Base-by-base conservation (phyloP, 352 stramenopile species). In the Pythium periplocum region DNA sequence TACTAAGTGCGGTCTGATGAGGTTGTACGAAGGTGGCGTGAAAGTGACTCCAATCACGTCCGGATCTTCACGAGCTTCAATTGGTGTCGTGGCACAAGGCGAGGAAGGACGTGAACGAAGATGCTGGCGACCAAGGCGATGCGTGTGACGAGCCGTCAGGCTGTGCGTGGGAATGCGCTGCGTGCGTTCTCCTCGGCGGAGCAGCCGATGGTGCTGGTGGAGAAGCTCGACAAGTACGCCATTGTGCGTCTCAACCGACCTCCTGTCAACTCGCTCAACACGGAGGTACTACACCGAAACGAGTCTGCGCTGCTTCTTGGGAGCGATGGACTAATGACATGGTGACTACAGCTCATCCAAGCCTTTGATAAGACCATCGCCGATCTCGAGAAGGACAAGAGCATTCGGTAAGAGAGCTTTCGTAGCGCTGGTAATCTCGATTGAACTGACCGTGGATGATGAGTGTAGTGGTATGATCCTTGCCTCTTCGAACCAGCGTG, bases 181-280 rank as follows among this genome's bases (percentile, higher is more conserved):
- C 38, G 46, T 33, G 46, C 55, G 12, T 38, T 61, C 17, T 52
- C 48, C 17, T 56, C 60, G 33, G 61, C 62, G 3, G 44, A 51
- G 26, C 62, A 81, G 52, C 70, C 76, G 57, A 60, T 89, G 26
- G 74, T 91, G 57, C 63, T 91, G 12, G 71, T 93, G 36, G 83
- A 91, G 63, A 85, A 79, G 50, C 57, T 73, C 33, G 71, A 85
- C 52, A 80, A 79, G 54, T 89, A 87, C 58, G 83, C 83, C 9
- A 65, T 93, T 53, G 78, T 93, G 62, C 80, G 77, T 54, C 61
- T 93, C 67, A 91, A 90, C 61, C 80, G 83, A 34, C 59, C 78
- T 36, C 80, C 83, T 10, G 83, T 91, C 48, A 93, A 93, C 68
- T 90, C 78, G 51, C 71, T 93, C 55, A 93, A 83, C 72, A 79